A percentile compares a stretch with the other conserved stretches of the same genome.
These are phyloP conservation scores for Blastobotrys ciferrii DNA, from an alignment of 1,139 yeast species.

Conservation along the genomic window DNA sequence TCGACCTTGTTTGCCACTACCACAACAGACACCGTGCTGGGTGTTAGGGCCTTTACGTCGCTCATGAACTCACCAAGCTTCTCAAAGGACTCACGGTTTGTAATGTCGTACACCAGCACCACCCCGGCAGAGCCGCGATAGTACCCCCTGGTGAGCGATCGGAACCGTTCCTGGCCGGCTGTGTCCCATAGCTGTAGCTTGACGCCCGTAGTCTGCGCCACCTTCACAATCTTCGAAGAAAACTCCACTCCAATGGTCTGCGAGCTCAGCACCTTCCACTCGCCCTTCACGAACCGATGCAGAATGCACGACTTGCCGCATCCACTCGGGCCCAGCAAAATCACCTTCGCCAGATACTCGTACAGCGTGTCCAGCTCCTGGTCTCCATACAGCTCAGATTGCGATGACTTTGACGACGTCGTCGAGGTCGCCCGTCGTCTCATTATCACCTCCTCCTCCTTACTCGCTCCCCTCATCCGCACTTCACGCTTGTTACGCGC, in stretches of 20 bases:
- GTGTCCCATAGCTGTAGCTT: slow-evolving; percentile 65
- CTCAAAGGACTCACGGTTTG: slow-evolving; percentile 53
- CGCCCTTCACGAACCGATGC: slow-evolving; percentile 43
- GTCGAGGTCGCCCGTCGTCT: slow-evolving; percentile 31
- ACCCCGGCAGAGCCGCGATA: slow-evolving; percentile 84
- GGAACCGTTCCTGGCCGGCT: slow-evolving; percentile 76
- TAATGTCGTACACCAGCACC: slow-evolving; percentile 68
- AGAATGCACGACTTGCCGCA: slow-evolving; percentile 47
- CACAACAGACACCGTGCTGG: slow-evolving; percentile 43
- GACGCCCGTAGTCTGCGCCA: slow-evolving; percentile 39
- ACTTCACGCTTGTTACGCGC: background rate
- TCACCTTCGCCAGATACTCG: slow-evolving; percentile 47
- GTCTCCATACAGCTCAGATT: slow-evolving; percentile 22
- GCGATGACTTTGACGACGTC: slow-evolving; percentile 31
- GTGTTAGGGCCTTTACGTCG: slow-evolving; percentile 49
- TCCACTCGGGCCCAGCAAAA: slow-evolving; percentile 47
- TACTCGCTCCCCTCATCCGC: background rate
- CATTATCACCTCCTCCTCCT: slow-evolving; percentile 18
- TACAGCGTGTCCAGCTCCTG: slow-evolving; percentile 37
- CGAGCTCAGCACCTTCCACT: slow-evolving; percentile 39
- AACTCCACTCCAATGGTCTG: slow-evolving; percentile 54
- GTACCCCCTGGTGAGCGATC: slow-evolving; percentile 72
- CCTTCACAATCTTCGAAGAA: slow-evolving; percentile 43
- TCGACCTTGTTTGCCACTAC: slow-evolving; percentile 52
- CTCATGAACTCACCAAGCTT: slow-evolving; percentile 46